Evolutionary conservation across 148 eudicot species (phyloP).

Genomic region (Spergularia bocconei): DNA sequence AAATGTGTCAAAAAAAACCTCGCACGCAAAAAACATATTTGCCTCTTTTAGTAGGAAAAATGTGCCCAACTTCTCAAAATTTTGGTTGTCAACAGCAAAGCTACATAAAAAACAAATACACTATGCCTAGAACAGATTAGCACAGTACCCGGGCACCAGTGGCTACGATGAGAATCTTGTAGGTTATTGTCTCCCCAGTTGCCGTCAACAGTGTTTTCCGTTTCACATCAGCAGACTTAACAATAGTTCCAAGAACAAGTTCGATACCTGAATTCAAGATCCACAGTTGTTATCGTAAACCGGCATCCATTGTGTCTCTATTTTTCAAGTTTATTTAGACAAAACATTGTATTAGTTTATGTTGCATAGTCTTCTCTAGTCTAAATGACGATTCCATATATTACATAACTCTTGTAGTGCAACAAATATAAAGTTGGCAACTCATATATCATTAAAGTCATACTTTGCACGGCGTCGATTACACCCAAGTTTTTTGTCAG

Average conservation of each 20-base stretch:
- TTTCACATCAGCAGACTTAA: conserved; percentile 88
- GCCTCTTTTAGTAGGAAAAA: neutral
- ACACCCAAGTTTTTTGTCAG: too few species aligned
- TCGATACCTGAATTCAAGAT: conserved; percentile 62
- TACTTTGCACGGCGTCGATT: too few species aligned
- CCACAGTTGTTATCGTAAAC: conserved; percentile 14
- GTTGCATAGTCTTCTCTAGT: too few species aligned
- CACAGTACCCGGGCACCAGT: conserved; percentile 97
- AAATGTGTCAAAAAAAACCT: neutral
- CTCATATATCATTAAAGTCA: too few species aligned
- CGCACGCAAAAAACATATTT: neutral
- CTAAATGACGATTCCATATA: too few species aligned
- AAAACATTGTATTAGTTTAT: neutral
- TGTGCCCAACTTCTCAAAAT: neutral
- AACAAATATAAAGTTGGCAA: too few species aligned
- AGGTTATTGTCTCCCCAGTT: conserved; percentile 96
- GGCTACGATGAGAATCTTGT: conserved; percentile 86
- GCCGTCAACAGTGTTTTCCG: conserved; percentile 83
- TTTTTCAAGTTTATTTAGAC: neutral
- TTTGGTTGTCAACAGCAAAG: neutral
- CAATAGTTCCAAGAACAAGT: conserved; percentile 88
- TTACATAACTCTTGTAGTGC: too few species aligned
- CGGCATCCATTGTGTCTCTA: conserved; percentile 12
- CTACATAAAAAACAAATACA: conserved; percentile 16
- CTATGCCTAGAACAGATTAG: conserved; percentile 27